Evolutionary conservation across 2,329 filamentous ascomycete species (phyloP).

Genomic region (Colletotrichum nymphaeae): DNA sequence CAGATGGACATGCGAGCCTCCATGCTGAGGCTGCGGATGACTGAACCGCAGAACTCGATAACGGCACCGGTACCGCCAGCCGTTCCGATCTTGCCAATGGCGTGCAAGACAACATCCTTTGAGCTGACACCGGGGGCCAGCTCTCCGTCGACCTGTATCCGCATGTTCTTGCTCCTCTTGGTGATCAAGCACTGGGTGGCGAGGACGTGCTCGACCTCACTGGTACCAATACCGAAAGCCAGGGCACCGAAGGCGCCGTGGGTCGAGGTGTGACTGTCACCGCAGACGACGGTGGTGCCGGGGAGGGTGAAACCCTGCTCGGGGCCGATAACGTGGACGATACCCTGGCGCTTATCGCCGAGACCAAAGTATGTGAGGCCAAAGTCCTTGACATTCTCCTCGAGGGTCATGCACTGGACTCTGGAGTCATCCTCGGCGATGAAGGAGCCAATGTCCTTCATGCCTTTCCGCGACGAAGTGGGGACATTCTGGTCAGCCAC

Average conservation of each 20-base stretch:
- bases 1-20: conserved; percentile 99
- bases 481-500: conserved; percentile 81
- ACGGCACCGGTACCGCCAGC: conserved; percentile 94
- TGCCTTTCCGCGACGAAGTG: conserved; percentile 87
- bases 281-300: conserved; percentile 95
- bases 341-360: conserved; percentile 95
- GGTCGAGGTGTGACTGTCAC: conserved; percentile 97
- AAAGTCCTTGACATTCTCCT: conserved; percentile 97
- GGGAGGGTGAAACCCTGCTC: conserved; percentile 99
- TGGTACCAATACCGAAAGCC: conserved; percentile 97
- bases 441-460: conserved; percentile 94
- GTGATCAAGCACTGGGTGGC: conserved; percentile 96
- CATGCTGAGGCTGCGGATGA: conserved; percentile 90
- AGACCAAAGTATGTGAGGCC: conserved; percentile 97
- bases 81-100: conserved; percentile 93
- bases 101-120: conserved; percentile 94
- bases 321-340: conserved; percentile 97
- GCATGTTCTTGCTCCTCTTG: conserved; percentile 98
- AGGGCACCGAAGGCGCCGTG: conserved; percentile 96
- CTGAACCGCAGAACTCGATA: conserved; percentile 97
- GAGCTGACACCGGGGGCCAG: conserved; percentile 91
- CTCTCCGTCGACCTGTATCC: conserved; percentile 92
- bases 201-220: conserved; percentile 97
- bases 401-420: conserved; percentile 92
- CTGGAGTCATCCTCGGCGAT: conserved; percentile 95